Percentiles rank a stretch among this genome's conserved stretches.
Evolutionary conservation across 345 rosid species (phyloP).

Genomic region (Nasturtium officinale): DNA sequence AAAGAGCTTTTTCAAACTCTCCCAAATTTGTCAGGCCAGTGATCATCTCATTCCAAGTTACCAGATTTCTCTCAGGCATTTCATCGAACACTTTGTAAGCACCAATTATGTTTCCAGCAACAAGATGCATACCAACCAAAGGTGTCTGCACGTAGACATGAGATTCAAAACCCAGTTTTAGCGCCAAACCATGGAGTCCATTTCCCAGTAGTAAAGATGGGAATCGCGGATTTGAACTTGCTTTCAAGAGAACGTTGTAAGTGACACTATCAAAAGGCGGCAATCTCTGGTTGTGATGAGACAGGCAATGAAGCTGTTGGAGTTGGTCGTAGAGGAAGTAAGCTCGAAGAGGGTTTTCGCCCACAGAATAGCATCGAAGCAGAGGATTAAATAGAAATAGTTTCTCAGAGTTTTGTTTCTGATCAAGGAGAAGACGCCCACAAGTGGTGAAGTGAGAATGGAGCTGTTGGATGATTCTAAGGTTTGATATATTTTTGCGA

Average conservation of each 20-base stretch:
- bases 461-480: constrained; percentile 47
- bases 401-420: constrained; percentile 15
- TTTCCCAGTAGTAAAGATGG: constrained; percentile 43
- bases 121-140: constrained; percentile 51
- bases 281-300: constrained; percentile 17
- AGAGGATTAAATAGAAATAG: constrained; percentile 54
- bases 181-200: constrained; percentile 61
- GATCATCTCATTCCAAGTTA: constrained; percentile 84
- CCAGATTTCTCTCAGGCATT: constrained; percentile 65
- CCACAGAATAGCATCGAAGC: constrained; percentile 59
- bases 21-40: constrained; percentile 69
- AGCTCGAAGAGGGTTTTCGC: constrained; percentile 46
- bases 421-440: constrained; percentile 43
- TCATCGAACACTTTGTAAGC: constrained; percentile 61
- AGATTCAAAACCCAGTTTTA: constrained; percentile 61
- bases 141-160: constrained; percentile 78
- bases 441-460: constrained; percentile 51
- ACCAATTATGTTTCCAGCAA: constrained; percentile 36
- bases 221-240: constrained; percentile 46
- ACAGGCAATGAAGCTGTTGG: constrained; percentile 42
- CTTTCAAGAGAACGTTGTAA: constrained; percentile 56
- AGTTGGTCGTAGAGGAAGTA: constrained; percentile 56
- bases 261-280: constrained; percentile 68
- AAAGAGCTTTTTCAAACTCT: constrained; percentile 57
- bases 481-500: constrained; percentile 39